Percentiles rank a stretch among this genome's conserved stretches.
Conservation (phyloP, 1,284 basidiomycete species). For the Puccinia polysora region DNA sequence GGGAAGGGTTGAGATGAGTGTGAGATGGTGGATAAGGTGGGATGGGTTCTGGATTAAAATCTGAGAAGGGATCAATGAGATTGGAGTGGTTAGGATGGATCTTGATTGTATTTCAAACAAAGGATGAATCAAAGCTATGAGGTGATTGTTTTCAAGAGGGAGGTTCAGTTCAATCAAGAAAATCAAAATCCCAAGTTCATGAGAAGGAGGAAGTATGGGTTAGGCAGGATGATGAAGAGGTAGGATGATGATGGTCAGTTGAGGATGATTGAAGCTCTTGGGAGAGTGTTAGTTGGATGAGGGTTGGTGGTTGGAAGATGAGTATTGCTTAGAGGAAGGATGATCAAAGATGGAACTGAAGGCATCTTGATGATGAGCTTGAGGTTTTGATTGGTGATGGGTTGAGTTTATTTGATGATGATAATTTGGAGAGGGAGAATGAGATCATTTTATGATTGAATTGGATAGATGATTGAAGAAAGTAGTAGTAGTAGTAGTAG, state of each 20-base stretch:
- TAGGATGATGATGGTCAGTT: constrained; percentile 1
- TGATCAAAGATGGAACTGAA: constrained; percentile 34
- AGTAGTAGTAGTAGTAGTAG: too few species aligned
- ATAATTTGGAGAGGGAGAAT: neutral
- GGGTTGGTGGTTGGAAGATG: neutral
- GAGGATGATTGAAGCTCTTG: constrained; percentile 1
- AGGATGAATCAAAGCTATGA: neutral
- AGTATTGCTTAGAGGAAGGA: neutral
- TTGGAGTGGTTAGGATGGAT: neutral
- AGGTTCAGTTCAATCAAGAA: constrained; percentile 6
- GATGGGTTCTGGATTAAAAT: neutral
- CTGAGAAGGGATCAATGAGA: constrained; percentile 7
- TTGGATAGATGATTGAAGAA: constrained; percentile 32
- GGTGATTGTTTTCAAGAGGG: too few species aligned
- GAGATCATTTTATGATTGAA: constrained; percentile 10
- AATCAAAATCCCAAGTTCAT: constrained; percentile 35
- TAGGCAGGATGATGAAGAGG: neutral
- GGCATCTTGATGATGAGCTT: constrained; percentile 3
- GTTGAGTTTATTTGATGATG: neutral
- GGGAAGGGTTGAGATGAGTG: neutral
- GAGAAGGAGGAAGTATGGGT: constrained; percentile 6
- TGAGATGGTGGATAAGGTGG: neutral
- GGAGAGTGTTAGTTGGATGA: neutral
- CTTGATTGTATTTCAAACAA: neutral
- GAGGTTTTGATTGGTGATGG: neutral